Conservation (phyloP, 768 basidiomycete genomes). For the Serendipita sp. region DNA sequence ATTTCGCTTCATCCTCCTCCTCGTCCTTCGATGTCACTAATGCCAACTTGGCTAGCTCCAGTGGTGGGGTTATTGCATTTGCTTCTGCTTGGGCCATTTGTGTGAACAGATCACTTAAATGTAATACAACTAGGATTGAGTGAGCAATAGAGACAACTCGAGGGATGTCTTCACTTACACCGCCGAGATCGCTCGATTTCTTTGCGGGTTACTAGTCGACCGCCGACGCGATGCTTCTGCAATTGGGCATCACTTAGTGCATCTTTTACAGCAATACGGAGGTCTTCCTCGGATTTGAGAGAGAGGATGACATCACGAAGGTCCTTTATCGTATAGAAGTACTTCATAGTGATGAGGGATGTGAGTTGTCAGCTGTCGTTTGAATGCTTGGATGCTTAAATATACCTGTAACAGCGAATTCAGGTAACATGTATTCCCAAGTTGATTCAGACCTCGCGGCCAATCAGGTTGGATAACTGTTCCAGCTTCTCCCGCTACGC, state of each 20-base stretch:
- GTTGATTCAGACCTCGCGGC: slow-evolving; percentile 75
- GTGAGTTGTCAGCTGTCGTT: no score
- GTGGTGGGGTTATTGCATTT: slow-evolving; percentile 60
- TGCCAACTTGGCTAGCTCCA: slow-evolving; percentile 82
- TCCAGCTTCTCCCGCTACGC: slow-evolving; percentile 48
- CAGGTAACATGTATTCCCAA: slow-evolving; percentile 78
- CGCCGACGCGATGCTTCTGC: slow-evolving; percentile 74
- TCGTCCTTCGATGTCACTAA: slow-evolving; percentile 83
- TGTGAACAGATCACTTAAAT: slow-evolving; percentile 64
- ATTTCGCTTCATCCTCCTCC: slow-evolving; percentile 52
- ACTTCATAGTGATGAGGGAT: slow-evolving; percentile 27
- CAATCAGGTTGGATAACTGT: slow-evolving; percentile 42
- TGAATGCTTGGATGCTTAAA: background rate
- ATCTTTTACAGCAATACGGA: slow-evolving; percentile 40
- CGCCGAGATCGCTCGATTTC: slow-evolving; percentile 75
- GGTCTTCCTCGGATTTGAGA: slow-evolving; percentile 32
- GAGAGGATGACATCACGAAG: slow-evolving; percentile 59
- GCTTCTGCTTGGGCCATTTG: slow-evolving; percentile 51
- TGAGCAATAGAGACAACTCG: slow-evolving; percentile 10
- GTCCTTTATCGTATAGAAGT: slow-evolving; percentile 92
- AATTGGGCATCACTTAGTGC: slow-evolving; percentile 69
- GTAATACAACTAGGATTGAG: slow-evolving; percentile 47
- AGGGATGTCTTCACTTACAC: slow-evolving; percentile 34
- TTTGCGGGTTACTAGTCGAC: slow-evolving; percentile 59
- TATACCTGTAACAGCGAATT: slow-evolving; percentile 60